These are phyloP conservation scores for Erigeron philadelphicus DNA, from an alignment of 140 eudicot species.

Conservation along the genomic window DNA sequence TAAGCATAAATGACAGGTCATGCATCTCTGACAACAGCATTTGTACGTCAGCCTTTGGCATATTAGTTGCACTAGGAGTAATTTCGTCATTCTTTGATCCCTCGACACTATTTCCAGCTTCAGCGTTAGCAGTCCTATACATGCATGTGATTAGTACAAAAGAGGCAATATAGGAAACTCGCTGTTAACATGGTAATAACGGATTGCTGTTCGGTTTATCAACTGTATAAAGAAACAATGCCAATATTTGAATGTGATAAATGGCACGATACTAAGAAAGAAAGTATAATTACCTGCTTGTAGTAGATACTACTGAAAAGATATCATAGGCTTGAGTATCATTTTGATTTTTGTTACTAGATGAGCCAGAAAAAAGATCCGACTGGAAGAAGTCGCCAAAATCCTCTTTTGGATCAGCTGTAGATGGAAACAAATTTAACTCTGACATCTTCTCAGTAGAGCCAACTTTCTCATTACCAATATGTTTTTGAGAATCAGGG, in stretches of 20 bases:
- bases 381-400: constrained; percentile 41
- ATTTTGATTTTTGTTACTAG: constrained; percentile 26
- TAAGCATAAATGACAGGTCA: constrained; percentile 82
- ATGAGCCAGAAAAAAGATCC: constrained; percentile 32
- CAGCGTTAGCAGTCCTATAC: constrained; percentile 34
- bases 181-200: background rate
- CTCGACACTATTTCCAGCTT: constrained; percentile 20
- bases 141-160: constrained; percentile 11
- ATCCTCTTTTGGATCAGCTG: constrained; percentile 24
- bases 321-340: constrained; percentile 25
- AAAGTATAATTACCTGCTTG: constrained; percentile 39
- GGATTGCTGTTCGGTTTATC: constrained; percentile 6
- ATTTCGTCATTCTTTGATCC: constrained; percentile 25
- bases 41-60: constrained; percentile 36
- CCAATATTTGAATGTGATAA: background rate
- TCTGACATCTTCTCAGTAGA: constrained; percentile 30
- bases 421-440: constrained; percentile 25
- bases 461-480: constrained; percentile 24
- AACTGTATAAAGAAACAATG: background rate
- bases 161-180: background rate
- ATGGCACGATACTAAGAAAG: background rate
- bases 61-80: constrained; percentile 12
- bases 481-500: constrained; percentile 17
- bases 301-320: constrained; percentile 32
- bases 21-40: constrained; percentile 69